Evolutionary conservation across 164 flowering plant species (phyloP), one percentile per base, ranked within the genome.

Genomic region (Kingdonia uniflora): DNA sequence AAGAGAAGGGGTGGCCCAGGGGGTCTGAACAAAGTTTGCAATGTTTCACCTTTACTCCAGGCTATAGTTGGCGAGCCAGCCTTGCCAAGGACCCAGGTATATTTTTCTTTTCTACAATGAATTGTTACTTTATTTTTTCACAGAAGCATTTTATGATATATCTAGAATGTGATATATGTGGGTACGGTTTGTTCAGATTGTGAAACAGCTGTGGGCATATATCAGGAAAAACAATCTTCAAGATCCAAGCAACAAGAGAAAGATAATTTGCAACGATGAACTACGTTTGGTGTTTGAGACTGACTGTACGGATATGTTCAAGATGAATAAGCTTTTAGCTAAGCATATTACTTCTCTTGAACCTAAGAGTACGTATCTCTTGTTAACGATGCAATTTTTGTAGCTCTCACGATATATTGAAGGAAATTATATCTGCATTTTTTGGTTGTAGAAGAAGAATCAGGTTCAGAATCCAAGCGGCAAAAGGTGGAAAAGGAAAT

Each of bases 1-100:
- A 92, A 87, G 66, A 77, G 87, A 70, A 87, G 80, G 82, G 98
- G 96, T 56, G 96, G 98, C 0, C 79, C 98, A 1, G 98, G 98
- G 5, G 96, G 98, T 40, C 61, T 87, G 21, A 92, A 78, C 76
- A 92, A 92, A 68, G 73, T 92, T 0, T 92, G 98, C 66, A 85
- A 88, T 58, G 94, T 87, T 59, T 76, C 98, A 25, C 95, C 96
- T 61, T 86, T 73, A 63, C 88, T 92, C 51, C 95, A 92, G 68
- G 76, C 76, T 52, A 71, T 92, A 58, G 96, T 87, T 67, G 96
- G 98, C 24, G 76, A 80, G 64, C 82, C 96, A 56, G 70, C 80
- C 11, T 56, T 92, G 71, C 79, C 96, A 37, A 77, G 98, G 67
- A 91, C 98, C 39, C 90, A 91, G 95, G 98, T 87, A 54, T 8